These are phyloP conservation scores for Eimeria tenella DNA, from an alignment of 169 alveolate species.

Conservation along the genomic window DNA sequence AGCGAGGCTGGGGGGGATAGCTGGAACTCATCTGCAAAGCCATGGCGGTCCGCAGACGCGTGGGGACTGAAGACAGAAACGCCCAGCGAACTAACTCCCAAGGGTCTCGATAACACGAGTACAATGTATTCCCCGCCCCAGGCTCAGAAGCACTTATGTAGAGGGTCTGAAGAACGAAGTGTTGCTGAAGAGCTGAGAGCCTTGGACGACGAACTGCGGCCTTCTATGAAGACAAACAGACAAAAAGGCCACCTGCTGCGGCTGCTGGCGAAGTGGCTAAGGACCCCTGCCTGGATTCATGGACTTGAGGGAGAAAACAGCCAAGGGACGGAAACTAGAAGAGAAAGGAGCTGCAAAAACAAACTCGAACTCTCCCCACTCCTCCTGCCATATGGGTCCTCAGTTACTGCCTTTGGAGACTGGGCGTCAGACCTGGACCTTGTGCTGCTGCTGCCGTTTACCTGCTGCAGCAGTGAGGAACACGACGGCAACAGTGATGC, in stretches of 20 bases:
- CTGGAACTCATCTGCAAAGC: not conserved
- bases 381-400: slow-evolving; percentile 29
- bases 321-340: not conserved
- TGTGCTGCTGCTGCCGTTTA: slow-evolving; percentile 43
- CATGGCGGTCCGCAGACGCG: not conserved
- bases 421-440: slow-evolving; percentile 40
- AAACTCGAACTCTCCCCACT: not conserved
- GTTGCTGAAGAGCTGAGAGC: slow-evolving; percentile 15
- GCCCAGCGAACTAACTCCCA: not conserved
- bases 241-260: slow-evolving; percentile 3
- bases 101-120: too few relatives aligned
- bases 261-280: not conserved
- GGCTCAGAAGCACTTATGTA: not conserved
- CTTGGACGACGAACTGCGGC: slow-evolving; percentile 28
- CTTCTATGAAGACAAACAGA: slow-evolving; percentile 9
- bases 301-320: not conserved
- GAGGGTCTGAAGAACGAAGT: not conserved
- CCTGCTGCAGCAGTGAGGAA: not conserved
- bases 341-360: not conserved
- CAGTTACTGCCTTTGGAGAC: slow-evolving; percentile 35
- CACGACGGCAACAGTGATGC: not conserved
- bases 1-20: not conserved
- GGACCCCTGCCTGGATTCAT: not conserved
- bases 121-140: too few relatives aligned
- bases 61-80: not conserved